Base-by-base conservation (phyloP, 2,329 filamentous ascomycete genomes). In the Fusarium concolor region DNA sequence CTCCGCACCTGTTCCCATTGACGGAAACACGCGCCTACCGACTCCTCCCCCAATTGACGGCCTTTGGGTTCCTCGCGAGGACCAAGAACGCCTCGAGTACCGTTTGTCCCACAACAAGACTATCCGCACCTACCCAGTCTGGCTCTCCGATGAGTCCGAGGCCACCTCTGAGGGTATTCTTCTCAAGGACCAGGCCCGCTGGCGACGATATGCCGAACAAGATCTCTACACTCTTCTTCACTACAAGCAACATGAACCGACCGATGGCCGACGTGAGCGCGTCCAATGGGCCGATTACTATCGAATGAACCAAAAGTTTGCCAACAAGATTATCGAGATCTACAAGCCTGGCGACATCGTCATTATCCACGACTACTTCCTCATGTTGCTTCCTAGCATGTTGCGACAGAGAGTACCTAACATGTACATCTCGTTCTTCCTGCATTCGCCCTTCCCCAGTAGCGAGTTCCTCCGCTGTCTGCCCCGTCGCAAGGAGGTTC, bases 321-420 rank as follows among this genome's bases (percentile, higher is more conserved):
- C 95, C 64, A 91, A 97, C 78, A 89, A 90, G 66, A 97, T 98
- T 72, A 85, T 96, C 62, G 90, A 95, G 75, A 86, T 92, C 56
- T 98, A 97, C 84, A 93, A 93, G 79, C 93, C 94, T 1, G 96
- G 96, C 44, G 95, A 98, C 77, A 89, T 98, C 56, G 89, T 98
- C 63, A 89, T 97, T 77, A 89, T 98, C 54, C 95, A 98, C 78
- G 95, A 98, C 80, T 97, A 97, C 79, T 94, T 97, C 76, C 87
- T 98, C 46, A 89, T 98, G 78, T 85, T 98, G 24, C 87, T 98
- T 6, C 95, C 96, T 4, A 94, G 90, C 79, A 89, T 98, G 82
- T 83, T 98, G 61, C 90, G 95, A 46, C 94, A 97, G 78, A 89
- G 91, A 41, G 84, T 94, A 18, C 92, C 94, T 6, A 92, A 94